These are phyloP conservation scores for Colletotrichum noveboracense DNA, from an alignment of 2,329 filamentous ascomycete species.

Conservation along the genomic window DNA sequence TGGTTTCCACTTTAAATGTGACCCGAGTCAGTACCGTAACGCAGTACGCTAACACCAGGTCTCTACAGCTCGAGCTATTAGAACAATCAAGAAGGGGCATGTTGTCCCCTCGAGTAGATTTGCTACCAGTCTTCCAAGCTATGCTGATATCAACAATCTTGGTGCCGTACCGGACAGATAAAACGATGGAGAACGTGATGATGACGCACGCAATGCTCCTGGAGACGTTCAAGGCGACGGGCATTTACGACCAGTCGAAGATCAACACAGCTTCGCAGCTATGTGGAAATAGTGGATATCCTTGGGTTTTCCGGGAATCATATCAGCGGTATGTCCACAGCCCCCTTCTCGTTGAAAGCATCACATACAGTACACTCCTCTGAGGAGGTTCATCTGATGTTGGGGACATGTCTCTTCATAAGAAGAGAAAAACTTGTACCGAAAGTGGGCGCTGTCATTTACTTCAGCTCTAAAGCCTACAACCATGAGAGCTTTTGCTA, in stretches of 20 bases:
- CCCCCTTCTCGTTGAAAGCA: not conserved
- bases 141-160: conserved; percentile 2
- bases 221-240: conserved; percentile 3
- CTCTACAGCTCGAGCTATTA: not conserved
- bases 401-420: not conserved
- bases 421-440: not conserved
- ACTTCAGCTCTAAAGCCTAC: no score
- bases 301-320: conserved; percentile 1
- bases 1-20: not conserved
- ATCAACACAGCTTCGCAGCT: not conserved
- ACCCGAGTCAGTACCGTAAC: not conserved
- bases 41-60: not conserved
- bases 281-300: not conserved
- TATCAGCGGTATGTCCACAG: not conserved
- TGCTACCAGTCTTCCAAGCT: conserved; percentile 5
- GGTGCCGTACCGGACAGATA: conserved; percentile 6
- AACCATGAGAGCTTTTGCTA: not conserved
- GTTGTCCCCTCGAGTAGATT: not conserved
- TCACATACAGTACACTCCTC: not conserved
- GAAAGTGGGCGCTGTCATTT: not conserved
- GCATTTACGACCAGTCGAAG: not conserved
- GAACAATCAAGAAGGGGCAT: conserved; percentile 2
- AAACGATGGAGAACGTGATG: conserved; percentile 8
- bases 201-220: conserved; percentile 8
- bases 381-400: not conserved